Conservation (phyloP, 345 rosid genomes). For the Citrus reticulata region DNA sequence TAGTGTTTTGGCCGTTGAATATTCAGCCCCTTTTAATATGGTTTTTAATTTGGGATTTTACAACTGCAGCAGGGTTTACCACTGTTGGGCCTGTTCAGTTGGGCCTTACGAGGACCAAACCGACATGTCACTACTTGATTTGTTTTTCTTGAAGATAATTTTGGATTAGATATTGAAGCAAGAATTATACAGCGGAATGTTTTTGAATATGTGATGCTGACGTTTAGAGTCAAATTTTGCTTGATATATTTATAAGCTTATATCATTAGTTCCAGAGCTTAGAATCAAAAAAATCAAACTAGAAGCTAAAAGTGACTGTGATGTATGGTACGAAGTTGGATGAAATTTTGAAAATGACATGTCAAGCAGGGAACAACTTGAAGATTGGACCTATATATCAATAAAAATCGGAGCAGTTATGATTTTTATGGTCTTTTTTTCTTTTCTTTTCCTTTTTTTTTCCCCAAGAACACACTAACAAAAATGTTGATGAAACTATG, state of each 20-base stretch:
- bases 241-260: too few relatives aligned
- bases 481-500: not conserved
- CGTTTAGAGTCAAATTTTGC: not conserved
- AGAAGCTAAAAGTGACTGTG: not conserved
- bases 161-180: not conserved
- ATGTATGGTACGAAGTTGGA: not conserved
- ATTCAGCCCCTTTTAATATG: not conserved
- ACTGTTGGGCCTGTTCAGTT: not conserved
- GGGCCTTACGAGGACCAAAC: not conserved
- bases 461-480: not conserved
- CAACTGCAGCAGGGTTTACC: not conserved
- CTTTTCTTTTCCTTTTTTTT: too few relatives aligned
- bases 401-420: not conserved
- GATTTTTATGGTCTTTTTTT: too few relatives aligned
- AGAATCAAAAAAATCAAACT: not conserved
- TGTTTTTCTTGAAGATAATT: too few relatives aligned
- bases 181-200: not conserved
- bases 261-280: not conserved
- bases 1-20: slow-evolving; percentile 1
- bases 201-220: not conserved
- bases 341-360: not conserved
- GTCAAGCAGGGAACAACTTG: not conserved
- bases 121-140: not conserved
- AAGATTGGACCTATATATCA: not conserved
- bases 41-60: not conserved